phyloP scores from a whole-genome alignment of 2,329 filamentous ascomycete genomes.

The Penicillium rolfsii region DNA sequence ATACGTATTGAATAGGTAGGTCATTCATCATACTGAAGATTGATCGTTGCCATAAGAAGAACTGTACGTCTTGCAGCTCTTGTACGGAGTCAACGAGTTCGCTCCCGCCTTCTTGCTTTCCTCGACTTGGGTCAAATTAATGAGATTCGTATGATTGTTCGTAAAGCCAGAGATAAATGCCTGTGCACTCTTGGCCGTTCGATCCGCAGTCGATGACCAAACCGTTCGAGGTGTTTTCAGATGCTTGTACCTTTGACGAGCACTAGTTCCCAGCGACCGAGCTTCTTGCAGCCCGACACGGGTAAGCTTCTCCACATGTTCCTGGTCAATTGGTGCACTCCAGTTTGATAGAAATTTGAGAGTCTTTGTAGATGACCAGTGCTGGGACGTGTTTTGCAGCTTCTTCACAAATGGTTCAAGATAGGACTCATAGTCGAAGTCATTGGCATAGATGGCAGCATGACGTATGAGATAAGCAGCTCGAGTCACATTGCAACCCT shows the following conservation, averaged over 20 bases:
- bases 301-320: constrained; percentile 61
- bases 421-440: constrained; percentile 62
- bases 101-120: constrained; percentile 63
- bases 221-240: constrained; percentile 39
- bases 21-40: constrained; percentile 49
- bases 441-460: constrained; percentile 63
- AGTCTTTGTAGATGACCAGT: constrained; percentile 58
- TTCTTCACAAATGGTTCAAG: constrained; percentile 63
- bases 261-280: constrained; percentile 58
- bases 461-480: constrained; percentile 63
- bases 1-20: not conserved
- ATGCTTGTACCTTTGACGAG: constrained; percentile 51
- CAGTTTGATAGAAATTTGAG: constrained; percentile 62
- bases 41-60: constrained; percentile 61
- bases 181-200: not conserved
- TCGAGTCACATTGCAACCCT: constrained; percentile 55
- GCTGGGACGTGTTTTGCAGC: constrained; percentile 54
- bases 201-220: constrained; percentile 2
- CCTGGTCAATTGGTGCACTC: constrained; percentile 61
- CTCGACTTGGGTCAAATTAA: constrained; percentile 55
- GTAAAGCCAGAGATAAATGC: constrained; percentile 60
- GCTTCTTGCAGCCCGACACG: constrained; percentile 64
- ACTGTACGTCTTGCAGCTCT: constrained; percentile 66
- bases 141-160: constrained; percentile 30
- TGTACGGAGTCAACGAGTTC: constrained; percentile 66